Conservation (phyloP, 176 grass and related monocot species). For the Juncus inflexus region DNA sequence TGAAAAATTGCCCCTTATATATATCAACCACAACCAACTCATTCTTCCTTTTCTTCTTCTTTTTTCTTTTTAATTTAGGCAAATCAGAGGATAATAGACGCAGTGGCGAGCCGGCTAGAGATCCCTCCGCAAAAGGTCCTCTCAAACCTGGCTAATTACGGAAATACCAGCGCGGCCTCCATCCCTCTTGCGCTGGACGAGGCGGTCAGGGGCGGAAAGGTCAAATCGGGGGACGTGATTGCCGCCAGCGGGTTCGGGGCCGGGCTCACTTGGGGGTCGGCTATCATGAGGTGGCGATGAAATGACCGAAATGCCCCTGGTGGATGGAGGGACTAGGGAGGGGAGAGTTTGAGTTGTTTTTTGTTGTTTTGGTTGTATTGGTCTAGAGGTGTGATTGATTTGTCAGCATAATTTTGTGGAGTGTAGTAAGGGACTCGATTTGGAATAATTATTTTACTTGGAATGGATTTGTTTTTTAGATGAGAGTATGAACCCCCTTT, state of each 20-base stretch:
- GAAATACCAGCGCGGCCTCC: constrained; percentile 90
- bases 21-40: neutral
- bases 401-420: constrained; percentile 9
- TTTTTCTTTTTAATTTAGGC: constrained; percentile 37
- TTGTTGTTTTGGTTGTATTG: constrained; percentile 2
- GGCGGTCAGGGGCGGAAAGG: constrained; percentile 59
- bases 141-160: constrained; percentile 87
- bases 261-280: constrained; percentile 93
- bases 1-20: too few relatives aligned
- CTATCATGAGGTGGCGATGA: constrained; percentile 69
- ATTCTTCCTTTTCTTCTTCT: neutral
- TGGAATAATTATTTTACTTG: too few relatives aligned
- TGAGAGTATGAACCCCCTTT: too few relatives aligned
- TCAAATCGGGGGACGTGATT: constrained; percentile 68
- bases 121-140: constrained; percentile 88
- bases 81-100: constrained; percentile 89
- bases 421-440: too few relatives aligned
- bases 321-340: neutral
- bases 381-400: neutral
- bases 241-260: constrained; percentile 80
- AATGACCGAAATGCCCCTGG: neutral
- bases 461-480: too few relatives aligned
- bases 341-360: neutral
- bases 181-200: constrained; percentile 95
- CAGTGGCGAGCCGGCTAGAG: constrained; percentile 56